These are phyloP conservation scores for Glaciozyma martinii DNA, from an alignment of 768 basidiomycete species.

Conservation along the genomic window DNA sequence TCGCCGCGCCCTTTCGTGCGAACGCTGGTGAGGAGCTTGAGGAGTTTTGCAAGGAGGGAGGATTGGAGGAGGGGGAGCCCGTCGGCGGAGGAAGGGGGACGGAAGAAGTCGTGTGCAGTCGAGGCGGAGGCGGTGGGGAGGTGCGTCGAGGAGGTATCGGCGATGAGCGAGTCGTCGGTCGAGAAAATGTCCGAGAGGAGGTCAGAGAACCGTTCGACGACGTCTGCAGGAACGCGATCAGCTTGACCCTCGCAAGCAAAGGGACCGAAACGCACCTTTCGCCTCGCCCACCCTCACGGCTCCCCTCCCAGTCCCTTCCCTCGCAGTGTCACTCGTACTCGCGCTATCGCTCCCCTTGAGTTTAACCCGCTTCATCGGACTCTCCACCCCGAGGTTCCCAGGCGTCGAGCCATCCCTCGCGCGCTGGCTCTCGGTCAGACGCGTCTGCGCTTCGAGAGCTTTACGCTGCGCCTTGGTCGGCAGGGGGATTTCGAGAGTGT, in stretches of 20 bases:
- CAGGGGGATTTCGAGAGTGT: not conserved
- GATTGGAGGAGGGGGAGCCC: slow-evolving; percentile 54
- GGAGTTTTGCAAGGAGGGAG: slow-evolving; percentile 56
- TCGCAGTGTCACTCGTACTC: slow-evolving; percentile 1
- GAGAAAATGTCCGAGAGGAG: slow-evolving; percentile 78
- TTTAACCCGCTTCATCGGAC: slow-evolving; percentile 23
- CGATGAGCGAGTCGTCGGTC: slow-evolving; percentile 58
- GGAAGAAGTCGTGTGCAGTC: slow-evolving; percentile 48
- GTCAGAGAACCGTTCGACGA: slow-evolving; percentile 64
- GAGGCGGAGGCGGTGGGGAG: slow-evolving; percentile 47
- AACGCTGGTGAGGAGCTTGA: slow-evolving; percentile 52
- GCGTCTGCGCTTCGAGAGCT: not conserved
- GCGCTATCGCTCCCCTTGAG: slow-evolving; percentile 1
- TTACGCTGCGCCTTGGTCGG: not conserved
- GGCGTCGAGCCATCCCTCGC: not conserved
- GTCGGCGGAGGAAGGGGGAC: slow-evolving; percentile 46
- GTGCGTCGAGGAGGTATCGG: slow-evolving; percentile 43
- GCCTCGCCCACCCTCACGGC: slow-evolving; percentile 1
- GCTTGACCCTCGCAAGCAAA: slow-evolving; percentile 12
- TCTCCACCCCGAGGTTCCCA: slow-evolving; percentile 1
- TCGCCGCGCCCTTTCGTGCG: slow-evolving; percentile 11
- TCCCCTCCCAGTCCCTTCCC: not conserved
- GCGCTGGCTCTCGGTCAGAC: not conserved
- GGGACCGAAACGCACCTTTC: slow-evolving; percentile 43
- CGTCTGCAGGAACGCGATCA: slow-evolving; percentile 42